Evolutionary conservation across 1,284 basidiomycete species (phyloP).

Genomic region (Calocybe gambosa): DNA sequence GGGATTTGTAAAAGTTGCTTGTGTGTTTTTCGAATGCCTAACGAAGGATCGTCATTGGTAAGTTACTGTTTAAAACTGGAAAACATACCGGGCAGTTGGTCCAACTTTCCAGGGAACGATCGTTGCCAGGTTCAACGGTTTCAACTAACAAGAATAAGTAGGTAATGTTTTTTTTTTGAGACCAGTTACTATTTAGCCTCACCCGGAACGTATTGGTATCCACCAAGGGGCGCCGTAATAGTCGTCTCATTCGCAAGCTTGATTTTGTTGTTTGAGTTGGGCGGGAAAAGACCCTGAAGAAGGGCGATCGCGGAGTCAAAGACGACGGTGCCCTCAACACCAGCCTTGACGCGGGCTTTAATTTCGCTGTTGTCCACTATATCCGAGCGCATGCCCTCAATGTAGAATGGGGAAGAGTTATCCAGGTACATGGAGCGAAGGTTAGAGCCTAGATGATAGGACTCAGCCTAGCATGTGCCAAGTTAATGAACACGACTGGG

Average conservation of each 20-base stretch:
- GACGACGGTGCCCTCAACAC: conserved; percentile 78
- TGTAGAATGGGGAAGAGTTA: conserved; percentile 55
- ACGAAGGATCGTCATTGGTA: neutral
- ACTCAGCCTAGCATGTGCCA: conserved; percentile 49
- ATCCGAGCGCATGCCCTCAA: conserved; percentile 60
- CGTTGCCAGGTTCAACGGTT: conserved; percentile 78
- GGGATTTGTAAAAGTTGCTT: conserved; percentile 48
- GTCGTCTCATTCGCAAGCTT: conserved; percentile 73
- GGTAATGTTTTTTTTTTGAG: neutral
- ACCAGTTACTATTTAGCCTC: conserved; percentile 14
- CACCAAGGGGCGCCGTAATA: conserved; percentile 70
- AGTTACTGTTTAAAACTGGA: neutral
- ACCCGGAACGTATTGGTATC: conserved; percentile 82
- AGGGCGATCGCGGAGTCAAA: conserved; percentile 77
- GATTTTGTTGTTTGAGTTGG: conserved; percentile 62
- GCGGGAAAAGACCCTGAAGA: conserved; percentile 77
- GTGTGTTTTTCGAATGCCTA: conserved; percentile 63
- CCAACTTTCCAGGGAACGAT: conserved; percentile 81
- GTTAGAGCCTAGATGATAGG: conserved; percentile 62
- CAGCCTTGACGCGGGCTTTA: conserved; percentile 74
- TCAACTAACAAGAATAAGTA: conserved; percentile 45
- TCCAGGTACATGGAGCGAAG: conserved; percentile 69
- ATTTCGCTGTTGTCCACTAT: conserved; percentile 68
- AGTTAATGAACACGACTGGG: neutral
- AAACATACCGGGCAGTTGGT: conserved; percentile 69